A percentile compares a stretch with the other conserved stretches of the same genome.
Conservation (phyloP, 2,329 filamentous ascomycete genomes). For the Clonostachys rosea region DNA sequence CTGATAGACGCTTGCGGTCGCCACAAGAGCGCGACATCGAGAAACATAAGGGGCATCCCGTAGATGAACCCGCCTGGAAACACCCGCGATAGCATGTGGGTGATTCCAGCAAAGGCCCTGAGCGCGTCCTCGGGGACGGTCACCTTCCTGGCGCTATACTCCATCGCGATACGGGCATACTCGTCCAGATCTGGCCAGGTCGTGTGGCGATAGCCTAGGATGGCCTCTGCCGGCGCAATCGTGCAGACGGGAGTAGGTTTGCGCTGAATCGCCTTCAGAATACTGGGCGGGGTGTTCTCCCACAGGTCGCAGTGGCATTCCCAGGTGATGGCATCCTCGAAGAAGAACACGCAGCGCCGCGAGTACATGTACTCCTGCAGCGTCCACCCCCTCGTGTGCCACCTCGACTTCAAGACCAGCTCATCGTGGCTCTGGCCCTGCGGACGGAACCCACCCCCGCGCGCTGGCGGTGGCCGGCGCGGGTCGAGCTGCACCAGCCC, state of each 20-base stretch:
- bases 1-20: slow-evolving; percentile 35
- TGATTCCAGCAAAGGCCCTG: slow-evolving; percentile 35
- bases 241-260: background rate
- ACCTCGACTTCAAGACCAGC: slow-evolving; percentile 27
- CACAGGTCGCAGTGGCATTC: slow-evolving; percentile 39
- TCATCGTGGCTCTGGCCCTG: slow-evolving; percentile 25
- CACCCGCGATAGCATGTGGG: slow-evolving; percentile 30
- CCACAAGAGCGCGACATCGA: slow-evolving; percentile 39
- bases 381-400: slow-evolving; percentile 36
- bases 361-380: slow-evolving; percentile 36
- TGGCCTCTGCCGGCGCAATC: slow-evolving; percentile 12
- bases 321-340: slow-evolving; percentile 35
- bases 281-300: slow-evolving; percentile 23
- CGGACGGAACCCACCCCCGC: background rate
- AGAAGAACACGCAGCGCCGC: slow-evolving; percentile 35
- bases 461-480: slow-evolving; percentile 13
- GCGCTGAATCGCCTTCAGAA: slow-evolving; percentile 22
- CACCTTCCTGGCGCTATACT: slow-evolving; percentile 32
- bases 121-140: slow-evolving; percentile 34
- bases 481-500: slow-evolving; percentile 30
- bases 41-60: slow-evolving; percentile 40
- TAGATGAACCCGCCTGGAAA: slow-evolving; percentile 37
- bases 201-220: slow-evolving; percentile 30
- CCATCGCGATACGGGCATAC: slow-evolving; percentile 35
- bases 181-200: slow-evolving; percentile 41